phyloP scores from a whole-genome alignment of 2,329 filamentous ascomycete genomes.

The Triangularia verruculosa region DNA sequence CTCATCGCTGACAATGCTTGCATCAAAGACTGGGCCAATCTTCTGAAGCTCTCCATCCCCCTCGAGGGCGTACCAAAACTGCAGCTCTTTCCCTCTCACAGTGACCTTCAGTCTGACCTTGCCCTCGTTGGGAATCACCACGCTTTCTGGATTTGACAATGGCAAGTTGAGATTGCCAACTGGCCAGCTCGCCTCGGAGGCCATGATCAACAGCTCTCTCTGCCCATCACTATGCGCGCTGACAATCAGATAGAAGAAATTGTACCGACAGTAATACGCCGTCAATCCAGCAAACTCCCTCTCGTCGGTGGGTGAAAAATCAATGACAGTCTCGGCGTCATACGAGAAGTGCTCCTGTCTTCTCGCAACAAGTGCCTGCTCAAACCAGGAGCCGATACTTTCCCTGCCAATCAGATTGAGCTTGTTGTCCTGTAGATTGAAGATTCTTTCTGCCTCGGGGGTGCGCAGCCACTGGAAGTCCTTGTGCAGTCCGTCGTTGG shows the following conservation, averaged over 20 bases:
- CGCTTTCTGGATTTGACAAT: constrained; percentile 35
- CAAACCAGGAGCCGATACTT: constrained; percentile 56
- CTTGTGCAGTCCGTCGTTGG: constrained; percentile 40
- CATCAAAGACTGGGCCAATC: constrained; percentile 56
- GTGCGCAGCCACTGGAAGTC: constrained; percentile 59
- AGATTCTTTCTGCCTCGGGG: constrained; percentile 53
- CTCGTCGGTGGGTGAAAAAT: constrained; percentile 55
- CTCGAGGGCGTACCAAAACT: constrained; percentile 56
- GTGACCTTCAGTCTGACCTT: constrained; percentile 51
- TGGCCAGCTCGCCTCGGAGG: constrained; percentile 56
- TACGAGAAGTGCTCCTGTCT: constrained; percentile 59
- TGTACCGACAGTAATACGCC: constrained; percentile 62
- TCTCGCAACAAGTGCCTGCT: constrained; percentile 54
- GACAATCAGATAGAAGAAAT: constrained; percentile 63
- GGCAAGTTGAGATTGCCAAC: constrained; percentile 43
- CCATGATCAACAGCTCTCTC: constrained; percentile 56
- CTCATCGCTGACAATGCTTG: constrained; percentile 59
- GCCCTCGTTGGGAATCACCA: constrained; percentile 51
- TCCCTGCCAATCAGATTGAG: constrained; percentile 52
- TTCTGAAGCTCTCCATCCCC: constrained; percentile 42
- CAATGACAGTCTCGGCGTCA: constrained; percentile 55
- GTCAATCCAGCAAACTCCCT: constrained; percentile 59
- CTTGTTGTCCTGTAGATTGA: constrained; percentile 38
- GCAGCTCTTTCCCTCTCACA: constrained; percentile 50
- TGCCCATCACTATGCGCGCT: constrained; percentile 54